Evolutionary conservation across 768 basidiomycete species (phyloP), one percentile per base, ranked within the genome.

Genomic region (Trametes sanguinea): DNA sequence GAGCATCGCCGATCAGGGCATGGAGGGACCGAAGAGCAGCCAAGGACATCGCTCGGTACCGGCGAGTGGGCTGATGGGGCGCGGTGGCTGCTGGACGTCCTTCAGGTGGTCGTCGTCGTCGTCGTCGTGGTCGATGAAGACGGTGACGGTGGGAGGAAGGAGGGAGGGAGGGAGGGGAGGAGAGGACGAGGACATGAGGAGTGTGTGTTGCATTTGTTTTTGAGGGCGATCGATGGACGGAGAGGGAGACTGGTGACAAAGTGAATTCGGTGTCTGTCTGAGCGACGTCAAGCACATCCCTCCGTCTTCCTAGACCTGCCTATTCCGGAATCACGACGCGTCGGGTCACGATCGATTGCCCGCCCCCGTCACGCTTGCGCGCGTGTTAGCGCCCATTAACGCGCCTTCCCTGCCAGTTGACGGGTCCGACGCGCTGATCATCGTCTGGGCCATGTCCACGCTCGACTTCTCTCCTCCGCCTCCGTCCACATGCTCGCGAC

Each of bases 21-120:
- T 89, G 84, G 45, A 90, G 81, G 37, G 84, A 82, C 48, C 83
- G 83, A 56, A 91, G 81, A 57, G 80, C 78, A 33, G 85, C 78
- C 66, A 91, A 85, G 54, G 89, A 86, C 84, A 76, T 69, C 11
- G 44, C 54, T 56, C 46, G 54, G 62, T 22, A 30, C 50, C 57
- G 53, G 2, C 29, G 11, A 9, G 53, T 13, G 29, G 29, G 40
- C 29, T 4, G 13, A 37, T 16, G 16, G 14, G 1, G 48, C 1
- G 14, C n/a, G 7, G 42, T 8, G 42, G 37, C 2, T 13, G 35
- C 22, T 22, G 32, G 46, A 29, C 22, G 30, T 1, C 22, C 30
- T 11, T 0, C 6, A 27, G 5, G 57, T 2, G 3, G 40, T 27
- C 16, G 56, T 11, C 35, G 51, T 14, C n/a, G 51, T n/a, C 1